These are phyloP conservation scores for Trapa bicornis DNA, from an alignment of 345 rosid species.

Conservation along the genomic window DNA sequence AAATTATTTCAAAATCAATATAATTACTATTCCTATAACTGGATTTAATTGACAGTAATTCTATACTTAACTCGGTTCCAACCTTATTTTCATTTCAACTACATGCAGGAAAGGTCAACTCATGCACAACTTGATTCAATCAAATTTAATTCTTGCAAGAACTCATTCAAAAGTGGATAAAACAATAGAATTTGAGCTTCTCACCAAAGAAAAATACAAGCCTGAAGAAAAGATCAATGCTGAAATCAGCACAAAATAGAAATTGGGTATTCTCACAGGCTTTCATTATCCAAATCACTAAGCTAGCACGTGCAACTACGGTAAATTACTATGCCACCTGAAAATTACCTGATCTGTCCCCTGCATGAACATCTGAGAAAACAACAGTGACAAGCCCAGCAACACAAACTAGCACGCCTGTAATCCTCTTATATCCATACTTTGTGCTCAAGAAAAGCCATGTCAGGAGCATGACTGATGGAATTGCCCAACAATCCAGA, in stretches of 20 bases:
- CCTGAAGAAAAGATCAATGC: not conserved
- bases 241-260: not conserved
- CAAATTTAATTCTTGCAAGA: not conserved
- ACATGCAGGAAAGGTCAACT: not conserved
- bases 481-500: slow-evolving; percentile 91
- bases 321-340: not conserved
- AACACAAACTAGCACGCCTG: slow-evolving; percentile 70
- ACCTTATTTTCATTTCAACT: not conserved
- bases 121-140: not conserved
- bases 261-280: not conserved
- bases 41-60: not conserved
- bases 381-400: slow-evolving; percentile 69
- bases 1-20: not conserved
- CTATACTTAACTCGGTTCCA: not conserved
- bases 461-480: slow-evolving; percentile 75
- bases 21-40: not conserved
- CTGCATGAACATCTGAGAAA: slow-evolving; percentile 85
- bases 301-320: not conserved
- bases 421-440: slow-evolving; percentile 61
- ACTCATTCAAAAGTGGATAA: not conserved
- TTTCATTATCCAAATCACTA: not conserved
- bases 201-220: not conserved
- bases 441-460: slow-evolving; percentile 65
- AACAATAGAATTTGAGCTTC: not conserved
- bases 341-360: slow-evolving; percentile 50